Percentiles rank a stretch among this genome's conserved stretches.
Evolutionary conservation across 2,329 filamentous ascomycete genomes (phyloP).

Genomic region (Talaromyces sp.): DNA sequence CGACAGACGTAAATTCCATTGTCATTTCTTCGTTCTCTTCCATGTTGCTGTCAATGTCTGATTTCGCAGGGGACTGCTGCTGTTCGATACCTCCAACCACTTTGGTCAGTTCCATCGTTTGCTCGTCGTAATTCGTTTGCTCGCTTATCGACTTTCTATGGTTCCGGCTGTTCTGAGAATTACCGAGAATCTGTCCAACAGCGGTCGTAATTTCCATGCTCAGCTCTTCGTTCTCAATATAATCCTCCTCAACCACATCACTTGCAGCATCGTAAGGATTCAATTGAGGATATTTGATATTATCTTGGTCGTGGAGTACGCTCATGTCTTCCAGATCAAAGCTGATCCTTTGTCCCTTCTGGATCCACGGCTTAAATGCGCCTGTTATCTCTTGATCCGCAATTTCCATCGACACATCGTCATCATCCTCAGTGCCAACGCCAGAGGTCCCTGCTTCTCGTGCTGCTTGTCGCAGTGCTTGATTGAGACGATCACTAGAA

Average conservation of each 20-base stretch:
- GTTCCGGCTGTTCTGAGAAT: slow-evolving; percentile 33
- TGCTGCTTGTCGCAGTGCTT: slow-evolving; percentile 71
- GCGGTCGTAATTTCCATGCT: slow-evolving; percentile 92
- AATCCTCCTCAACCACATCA: slow-evolving; percentile 34
- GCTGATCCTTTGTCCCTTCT: slow-evolving; percentile 40
- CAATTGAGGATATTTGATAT: slow-evolving; percentile 33
- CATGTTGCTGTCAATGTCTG: slow-evolving; percentile 29
- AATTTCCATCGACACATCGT: slow-evolving; percentile 77
- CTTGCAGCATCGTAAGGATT: slow-evolving; percentile 10
- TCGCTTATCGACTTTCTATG: slow-evolving; percentile 42
- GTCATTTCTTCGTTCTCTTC: slow-evolving; percentile 46
- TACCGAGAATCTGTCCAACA: slow-evolving; percentile 71
- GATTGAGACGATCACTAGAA: slow-evolving; percentile 71
- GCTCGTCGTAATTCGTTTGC: slow-evolving; percentile 46
- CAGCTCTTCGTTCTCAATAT: slow-evolving; percentile 62
- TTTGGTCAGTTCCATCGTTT: slow-evolving; percentile 48
- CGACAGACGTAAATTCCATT: slow-evolving; percentile 48
- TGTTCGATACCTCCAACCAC: slow-evolving; percentile 41
- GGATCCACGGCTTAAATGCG: slow-evolving; percentile 49
- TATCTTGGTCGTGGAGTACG: slow-evolving; percentile 45
- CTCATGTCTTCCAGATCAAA: slow-evolving; percentile 44
- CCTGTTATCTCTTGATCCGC: slow-evolving; percentile 58
- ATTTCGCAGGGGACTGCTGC: slow-evolving; percentile 27
- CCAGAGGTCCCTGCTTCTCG: slow-evolving; percentile 69
- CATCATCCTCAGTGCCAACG: slow-evolving; percentile 56